Percentiles rank a stretch among this genome's conserved stretches.
Evolutionary conservation across 2,329 filamentous ascomycete species (phyloP).

Genomic region (Lecanoromycetidae sp.): DNA sequence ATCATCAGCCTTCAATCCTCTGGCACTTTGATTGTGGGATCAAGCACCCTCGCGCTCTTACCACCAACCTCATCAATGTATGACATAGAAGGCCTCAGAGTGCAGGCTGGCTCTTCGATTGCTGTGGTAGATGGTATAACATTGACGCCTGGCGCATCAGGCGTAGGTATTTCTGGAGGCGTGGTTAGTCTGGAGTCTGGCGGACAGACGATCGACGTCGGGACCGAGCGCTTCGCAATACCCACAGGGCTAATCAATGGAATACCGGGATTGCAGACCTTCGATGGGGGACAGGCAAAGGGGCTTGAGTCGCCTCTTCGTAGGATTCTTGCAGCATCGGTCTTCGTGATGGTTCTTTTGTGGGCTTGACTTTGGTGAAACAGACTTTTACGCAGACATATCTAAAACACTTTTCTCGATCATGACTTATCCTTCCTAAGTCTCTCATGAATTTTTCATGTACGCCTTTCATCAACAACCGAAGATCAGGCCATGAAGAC

Average conservation of each 20-base stretch:
- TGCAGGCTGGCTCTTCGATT: background rate
- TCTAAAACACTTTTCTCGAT: too few relatives aligned
- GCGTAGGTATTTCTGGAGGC: background rate
- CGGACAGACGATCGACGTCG: background rate
- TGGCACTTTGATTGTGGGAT: conserved; percentile 4
- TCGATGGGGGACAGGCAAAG: background rate
- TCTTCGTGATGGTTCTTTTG: background rate
- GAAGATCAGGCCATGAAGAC: too few relatives aligned
- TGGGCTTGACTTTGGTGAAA: too few relatives aligned
- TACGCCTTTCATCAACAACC: too few relatives aligned
- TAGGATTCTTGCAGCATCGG: background rate
- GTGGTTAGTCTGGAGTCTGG: background rate
- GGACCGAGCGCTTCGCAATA: background rate
- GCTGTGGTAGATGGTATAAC: conserved; percentile 2
- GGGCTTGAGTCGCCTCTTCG: background rate
- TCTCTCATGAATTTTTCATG: too few relatives aligned
- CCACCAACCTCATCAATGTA: background rate
- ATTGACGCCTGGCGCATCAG: background rate
- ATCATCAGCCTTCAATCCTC: conserved; percentile 2
- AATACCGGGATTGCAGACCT: background rate
- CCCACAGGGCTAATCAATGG: background rate
- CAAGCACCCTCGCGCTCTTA: background rate
- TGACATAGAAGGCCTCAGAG: background rate
- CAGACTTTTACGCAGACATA: too few relatives aligned
- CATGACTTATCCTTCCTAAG: too few relatives aligned